These are phyloP conservation scores for Hyphodiscus sp. DNA, from an alignment of 2,329 filamentous ascomycete genomes.

Conservation along the genomic window DNA sequence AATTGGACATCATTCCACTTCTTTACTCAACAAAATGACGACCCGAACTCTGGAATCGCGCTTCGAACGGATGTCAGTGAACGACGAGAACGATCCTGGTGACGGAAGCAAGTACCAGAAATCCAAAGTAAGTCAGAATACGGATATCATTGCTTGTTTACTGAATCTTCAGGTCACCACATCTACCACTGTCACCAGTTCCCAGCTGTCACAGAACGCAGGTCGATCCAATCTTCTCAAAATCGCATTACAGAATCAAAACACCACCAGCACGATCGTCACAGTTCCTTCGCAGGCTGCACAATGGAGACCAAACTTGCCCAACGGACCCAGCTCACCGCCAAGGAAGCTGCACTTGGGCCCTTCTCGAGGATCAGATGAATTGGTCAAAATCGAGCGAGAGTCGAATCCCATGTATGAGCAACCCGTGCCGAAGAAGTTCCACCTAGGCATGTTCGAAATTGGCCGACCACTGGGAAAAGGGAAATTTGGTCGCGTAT, in stretches of 20 bases:
- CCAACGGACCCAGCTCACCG: conserved; percentile 42
- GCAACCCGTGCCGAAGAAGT: conserved; percentile 56
- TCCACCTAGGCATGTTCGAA: conserved; percentile 70
- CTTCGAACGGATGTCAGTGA: conserved; percentile 83
- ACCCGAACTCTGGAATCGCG: conserved; percentile 75
- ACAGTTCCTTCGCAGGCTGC: conserved; percentile 61
- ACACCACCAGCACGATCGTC: conserved; percentile 59
- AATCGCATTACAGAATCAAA: conserved; percentile 74
- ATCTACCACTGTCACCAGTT: conserved; percentile 13
- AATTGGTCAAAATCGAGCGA: conserved; percentile 43
- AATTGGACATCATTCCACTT: neutral
- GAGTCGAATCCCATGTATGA: conserved; percentile 48
- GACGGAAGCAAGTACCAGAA: conserved; percentile 60
- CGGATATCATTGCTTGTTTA: conserved; percentile 21
- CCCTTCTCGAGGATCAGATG: conserved; percentile 39
- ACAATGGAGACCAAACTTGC: conserved; percentile 42
- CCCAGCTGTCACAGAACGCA: conserved; percentile 42
- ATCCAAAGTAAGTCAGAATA: conserved; percentile 57
- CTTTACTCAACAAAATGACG: conserved; percentile 46
- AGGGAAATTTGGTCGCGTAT: conserved; percentile 69
- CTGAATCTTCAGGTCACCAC: conserved; percentile 30
- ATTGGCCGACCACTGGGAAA: conserved; percentile 68
- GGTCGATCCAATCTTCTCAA: conserved; percentile 81
- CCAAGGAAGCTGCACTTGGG: conserved; percentile 43
- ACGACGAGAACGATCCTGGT: conserved; percentile 72